Evolutionary conservation across 2,329 filamentous ascomycete genomes (phyloP).

Genomic region (Chrysoporthe cubensis): DNA sequence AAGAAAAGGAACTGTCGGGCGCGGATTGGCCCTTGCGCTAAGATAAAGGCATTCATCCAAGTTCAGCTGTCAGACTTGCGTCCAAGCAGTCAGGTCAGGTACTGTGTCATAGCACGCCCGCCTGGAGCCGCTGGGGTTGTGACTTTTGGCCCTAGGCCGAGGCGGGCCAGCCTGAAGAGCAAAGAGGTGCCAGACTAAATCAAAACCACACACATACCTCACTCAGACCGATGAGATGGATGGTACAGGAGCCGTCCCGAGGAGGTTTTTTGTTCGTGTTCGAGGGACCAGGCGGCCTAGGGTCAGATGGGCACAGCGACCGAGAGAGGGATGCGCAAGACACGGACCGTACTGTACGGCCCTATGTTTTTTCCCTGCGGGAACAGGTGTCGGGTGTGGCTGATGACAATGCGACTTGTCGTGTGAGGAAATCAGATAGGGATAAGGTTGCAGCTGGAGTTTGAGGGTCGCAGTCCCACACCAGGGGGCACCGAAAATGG

Average conservation of each 20-base stretch:
- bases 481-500: slow-evolving; percentile 24
- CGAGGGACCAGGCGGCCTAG: neutral
- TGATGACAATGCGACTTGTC: slow-evolving; percentile 22
- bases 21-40: slow-evolving; percentile 26
- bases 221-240: too few relatives aligned
- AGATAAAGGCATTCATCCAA: slow-evolving; percentile 25
- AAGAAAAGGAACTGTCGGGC: slow-evolving; percentile 21
- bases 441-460: slow-evolving; percentile 29
- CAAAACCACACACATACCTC: slow-evolving; percentile 14
- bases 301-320: neutral
- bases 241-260: neutral
- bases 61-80: slow-evolving; percentile 28
- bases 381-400: slow-evolving; percentile 13
- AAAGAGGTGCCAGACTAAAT: slow-evolving; percentile 10
- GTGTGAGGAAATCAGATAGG: slow-evolving; percentile 21
- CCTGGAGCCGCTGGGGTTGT: slow-evolving; percentile 22
- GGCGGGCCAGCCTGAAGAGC: neutral
- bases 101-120: slow-evolving; percentile 3
- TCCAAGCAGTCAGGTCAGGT: slow-evolving; percentile 8
- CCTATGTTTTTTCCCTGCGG: neutral
- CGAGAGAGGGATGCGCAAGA: neutral
- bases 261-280: neutral
- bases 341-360: neutral
- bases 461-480: slow-evolving; percentile 25
- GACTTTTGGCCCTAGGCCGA: neutral